Evolutionary conservation across 805 yeast genomes (phyloP), one percentile per base, ranked within the genome.

Genomic region (Yamadazyma kitorensis): DNA sequence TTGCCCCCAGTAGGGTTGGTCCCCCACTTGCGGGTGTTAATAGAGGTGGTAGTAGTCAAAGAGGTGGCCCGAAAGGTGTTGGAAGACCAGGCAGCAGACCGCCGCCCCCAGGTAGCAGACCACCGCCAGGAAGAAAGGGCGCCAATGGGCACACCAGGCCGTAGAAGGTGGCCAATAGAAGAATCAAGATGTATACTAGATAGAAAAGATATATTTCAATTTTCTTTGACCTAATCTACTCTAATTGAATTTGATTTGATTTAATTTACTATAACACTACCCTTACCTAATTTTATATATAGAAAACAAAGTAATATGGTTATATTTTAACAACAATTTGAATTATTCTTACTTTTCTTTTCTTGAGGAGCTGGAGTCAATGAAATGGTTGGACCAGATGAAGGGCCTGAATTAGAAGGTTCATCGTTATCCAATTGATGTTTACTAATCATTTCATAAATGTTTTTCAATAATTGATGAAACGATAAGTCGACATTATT

Each of bases 401-500:
- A 77, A 37, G 91, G 88, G 53, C 76, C 79, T 45, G 72, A 64
- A 12, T 51, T 34, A 30, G 49, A 51, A 31, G 73, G 68, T 49
- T 86, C 95, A 44, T 85, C 84, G 56, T 86, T 76, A 55, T 91
- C 95, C 43, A 87, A 81, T 66, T 87, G 95, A 63, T 88, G 95
- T 59, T 89, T 84, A 42, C 91, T 76, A 51, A 91, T 85, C 94
- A 87, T 83, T 56, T 91, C 95, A 63, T 88, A 89, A 51, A 93
- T 93, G 51, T 91, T 86, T 45, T 89, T 86, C 53, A 93, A 78
- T 47, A 93, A 76, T 60, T 89, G 95, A 59, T 88, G 86, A 76
- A 93, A 93, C 6, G 97, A 89, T 47, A 80, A 72, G 58, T 93
- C 98, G 39, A 93, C 98, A 59, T 93, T 93, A 54, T 91, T 94